phyloP scores from a whole-genome alignment of 2,329 filamentous ascomycete species.

The Alternaria brassicicola region DNA sequence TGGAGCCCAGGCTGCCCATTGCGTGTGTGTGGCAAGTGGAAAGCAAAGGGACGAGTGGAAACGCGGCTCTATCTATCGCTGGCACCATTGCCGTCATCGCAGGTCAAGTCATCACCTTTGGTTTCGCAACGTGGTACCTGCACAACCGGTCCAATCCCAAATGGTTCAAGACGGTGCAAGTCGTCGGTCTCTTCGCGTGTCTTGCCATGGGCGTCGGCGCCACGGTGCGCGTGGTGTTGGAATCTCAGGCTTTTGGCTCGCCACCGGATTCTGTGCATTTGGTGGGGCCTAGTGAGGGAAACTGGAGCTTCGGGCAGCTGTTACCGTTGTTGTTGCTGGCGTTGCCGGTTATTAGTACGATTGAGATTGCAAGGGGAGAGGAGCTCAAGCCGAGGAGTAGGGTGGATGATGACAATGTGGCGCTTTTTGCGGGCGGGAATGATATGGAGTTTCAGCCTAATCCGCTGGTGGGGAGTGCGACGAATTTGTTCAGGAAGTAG shows the following conservation, averaged over 20 bases:
- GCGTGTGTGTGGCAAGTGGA: constrained; percentile 64
- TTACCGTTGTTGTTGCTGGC: constrained; percentile 64
- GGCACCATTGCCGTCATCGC: constrained; percentile 68
- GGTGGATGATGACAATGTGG: constrained; percentile 50
- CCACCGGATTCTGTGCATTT: constrained; percentile 56
- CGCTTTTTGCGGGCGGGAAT: constrained; percentile 37
- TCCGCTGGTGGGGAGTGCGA: constrained; percentile 49
- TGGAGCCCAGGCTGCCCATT: constrained; percentile 63
- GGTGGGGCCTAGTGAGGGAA: constrained; percentile 59
- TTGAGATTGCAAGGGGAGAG: constrained; percentile 65
- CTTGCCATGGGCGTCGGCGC: constrained; percentile 64
- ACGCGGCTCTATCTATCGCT: constrained; percentile 58
- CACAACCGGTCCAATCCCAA: constrained; percentile 59
- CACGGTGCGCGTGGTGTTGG: constrained; percentile 61
- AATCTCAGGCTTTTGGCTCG: constrained; percentile 66
- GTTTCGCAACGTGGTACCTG: constrained; percentile 67
- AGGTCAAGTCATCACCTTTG: constrained; percentile 64
- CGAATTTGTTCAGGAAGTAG: constrained; percentile 29
- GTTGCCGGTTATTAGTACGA: constrained; percentile 64
- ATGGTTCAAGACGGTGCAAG: constrained; percentile 63
- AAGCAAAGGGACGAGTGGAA: constrained; percentile 46
- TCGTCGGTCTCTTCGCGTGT: constrained; percentile 59
- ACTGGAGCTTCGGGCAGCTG: constrained; percentile 69
- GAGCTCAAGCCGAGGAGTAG: constrained; percentile 52
- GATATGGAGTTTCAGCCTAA: constrained; percentile 58